Evolutionary conservation across 441 rosid genomes (phyloP).

Genomic region (Isatis lusitanica): DNA sequence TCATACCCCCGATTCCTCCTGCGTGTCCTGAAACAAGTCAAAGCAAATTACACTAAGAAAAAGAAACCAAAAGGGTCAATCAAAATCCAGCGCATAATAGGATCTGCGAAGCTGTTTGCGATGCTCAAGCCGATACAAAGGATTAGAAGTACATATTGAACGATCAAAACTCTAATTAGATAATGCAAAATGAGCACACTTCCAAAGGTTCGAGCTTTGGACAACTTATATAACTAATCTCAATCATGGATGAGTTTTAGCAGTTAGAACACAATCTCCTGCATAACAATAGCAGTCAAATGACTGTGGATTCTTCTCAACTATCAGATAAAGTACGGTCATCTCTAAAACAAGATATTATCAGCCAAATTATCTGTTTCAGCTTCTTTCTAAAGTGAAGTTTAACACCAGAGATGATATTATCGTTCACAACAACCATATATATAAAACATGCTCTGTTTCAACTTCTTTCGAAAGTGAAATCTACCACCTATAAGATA

Average conservation of each 20-base stretch:
- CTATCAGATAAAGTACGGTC: background rate
- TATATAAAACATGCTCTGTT: background rate
- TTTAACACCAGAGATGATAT: too few species aligned
- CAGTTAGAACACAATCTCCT: background rate
- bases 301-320: background rate
- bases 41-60: background rate
- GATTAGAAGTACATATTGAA: too few species aligned
- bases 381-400: background rate
- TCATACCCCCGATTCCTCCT: slow-evolving; percentile 40
- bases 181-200: background rate
- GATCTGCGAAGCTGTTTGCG: background rate
- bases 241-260: background rate
- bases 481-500: background rate
- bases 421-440: too few species aligned
- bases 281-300: background rate
- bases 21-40: slow-evolving; percentile 45
- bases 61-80: too few species aligned
- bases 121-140: too few species aligned
- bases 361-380: background rate
- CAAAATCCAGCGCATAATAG: background rate
- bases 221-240: too few species aligned
- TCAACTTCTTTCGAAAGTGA: background rate
- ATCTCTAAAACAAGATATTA: too few species aligned
- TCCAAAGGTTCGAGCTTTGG: background rate
- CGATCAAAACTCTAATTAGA: background rate